A percentile compares a stretch with the other conserved stretches of the same genome.
phyloP scores from a whole-genome alignment of 1,284 basidiomycete species.

The Malassezia japonica region DNA sequence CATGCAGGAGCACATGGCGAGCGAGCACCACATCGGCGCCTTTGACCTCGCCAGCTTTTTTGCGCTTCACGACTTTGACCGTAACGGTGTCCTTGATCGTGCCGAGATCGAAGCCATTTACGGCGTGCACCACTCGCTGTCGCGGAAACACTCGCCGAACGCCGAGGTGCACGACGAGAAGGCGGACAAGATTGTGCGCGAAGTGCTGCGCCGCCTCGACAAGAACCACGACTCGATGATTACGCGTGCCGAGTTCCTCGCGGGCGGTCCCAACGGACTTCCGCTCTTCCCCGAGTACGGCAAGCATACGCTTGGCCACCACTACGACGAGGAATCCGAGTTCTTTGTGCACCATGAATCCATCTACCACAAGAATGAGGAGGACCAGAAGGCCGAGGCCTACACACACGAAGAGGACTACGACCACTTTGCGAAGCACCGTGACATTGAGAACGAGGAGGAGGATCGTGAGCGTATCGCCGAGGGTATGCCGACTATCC shows the following conservation, averaged over 20 bases:
- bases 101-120: conserved; percentile 51
- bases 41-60: conserved; percentile 53
- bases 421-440: conserved; percentile 80
- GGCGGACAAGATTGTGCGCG: conserved; percentile 68
- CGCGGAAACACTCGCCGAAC: conserved; percentile 69
- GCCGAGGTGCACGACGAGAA: conserved; percentile 74
- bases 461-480: conserved; percentile 69
- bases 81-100: conserved; percentile 50
- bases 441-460: conserved; percentile 74
- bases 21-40: conserved; percentile 48
- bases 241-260: conserved; percentile 67
- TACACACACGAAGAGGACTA: conserved; percentile 70
- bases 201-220: conserved; percentile 68
- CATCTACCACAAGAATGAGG: conserved; percentile 83
- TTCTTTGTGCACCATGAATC: conserved; percentile 54
- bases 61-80: conserved; percentile 80
- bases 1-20: conserved; percentile 47
- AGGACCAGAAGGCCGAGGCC: conserved; percentile 89
- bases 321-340: conserved; percentile 57
- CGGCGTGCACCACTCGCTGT: conserved; percentile 88
- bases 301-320: conserved; percentile 69
- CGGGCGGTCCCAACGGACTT: conserved; percentile 63
- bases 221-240: conserved; percentile 68
- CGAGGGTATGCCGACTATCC: conserved; percentile 60
- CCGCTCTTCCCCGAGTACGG: conserved; percentile 61